phyloP scores from a whole-genome alignment of 108 stramenopile genomes.

The Seminavis robusta region DNA sequence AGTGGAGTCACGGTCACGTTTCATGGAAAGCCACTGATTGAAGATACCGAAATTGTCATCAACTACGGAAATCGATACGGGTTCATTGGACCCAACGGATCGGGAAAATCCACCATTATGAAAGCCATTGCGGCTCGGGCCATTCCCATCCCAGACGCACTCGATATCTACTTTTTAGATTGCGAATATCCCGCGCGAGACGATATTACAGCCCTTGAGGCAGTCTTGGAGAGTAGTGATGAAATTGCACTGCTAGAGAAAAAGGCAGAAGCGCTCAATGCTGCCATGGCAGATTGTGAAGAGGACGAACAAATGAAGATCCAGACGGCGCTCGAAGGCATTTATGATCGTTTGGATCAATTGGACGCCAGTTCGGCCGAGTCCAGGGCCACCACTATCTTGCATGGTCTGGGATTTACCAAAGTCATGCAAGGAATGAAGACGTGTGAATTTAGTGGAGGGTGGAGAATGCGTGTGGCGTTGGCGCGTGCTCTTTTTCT shows the following conservation, averaged over 20 bases:
- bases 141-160: conserved; percentile 94
- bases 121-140: conserved; percentile 93
- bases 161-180: conserved; percentile 96
- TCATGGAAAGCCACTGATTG: conserved; percentile 84
- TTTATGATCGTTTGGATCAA: conserved; percentile 96
- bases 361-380: conserved; percentile 96
- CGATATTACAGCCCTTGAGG: conserved; percentile 94
- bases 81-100: conserved; percentile 51
- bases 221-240: conserved; percentile 92
- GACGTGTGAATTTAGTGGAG: conserved; percentile 95
- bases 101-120: conserved; percentile 92
- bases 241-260: conserved; percentile 85
- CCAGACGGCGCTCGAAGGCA: conserved; percentile 64
- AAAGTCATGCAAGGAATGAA: conserved; percentile 87
- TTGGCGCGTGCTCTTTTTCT: conserved; percentile 95
- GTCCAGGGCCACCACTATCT: conserved; percentile 94
- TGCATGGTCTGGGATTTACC: conserved; percentile 97
- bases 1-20: conserved; percentile 92
- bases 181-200: conserved; percentile 93
- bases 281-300: conserved; percentile 83
- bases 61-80: conserved; percentile 96
- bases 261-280: conserved; percentile 86
- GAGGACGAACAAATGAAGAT: conserved; percentile 77
- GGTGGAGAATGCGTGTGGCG: conserved; percentile 99
- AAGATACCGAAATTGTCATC: conserved; percentile 84